Base-by-base conservation (phyloP, 768 basidiomycete species). In the Lentinula sp. region DNA sequence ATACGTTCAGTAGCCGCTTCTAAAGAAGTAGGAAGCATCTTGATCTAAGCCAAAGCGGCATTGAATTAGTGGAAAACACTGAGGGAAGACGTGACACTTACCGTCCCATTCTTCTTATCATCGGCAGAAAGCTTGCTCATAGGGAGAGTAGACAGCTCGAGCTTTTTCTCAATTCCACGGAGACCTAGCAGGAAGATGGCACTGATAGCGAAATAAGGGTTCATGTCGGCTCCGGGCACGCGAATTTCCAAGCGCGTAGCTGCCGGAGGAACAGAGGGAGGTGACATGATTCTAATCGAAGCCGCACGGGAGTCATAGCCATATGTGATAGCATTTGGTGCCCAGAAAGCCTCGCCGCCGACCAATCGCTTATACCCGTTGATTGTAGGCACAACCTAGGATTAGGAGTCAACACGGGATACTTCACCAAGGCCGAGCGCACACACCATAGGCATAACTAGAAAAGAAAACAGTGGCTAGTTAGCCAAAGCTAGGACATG, bases 361-460 rank as follows among this genome's bases (percentile, higher is more conserved):
- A 93, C 88, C 7, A 99, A 84, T 15, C 97, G 92, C 70, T 98
- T 99, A 78, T 99, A 99, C 7, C 96, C 95, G 68, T 96, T 96
- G 74, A 97, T 88, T 0, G 91, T 96, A 1, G 93, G 94, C 15
- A 92, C 90, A 28, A 92, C 71, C 90, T 92, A n/a, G 39, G 42
- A 10, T 32, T 16, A 2, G 39, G 8, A 43, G 6, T 42, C 28
- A 32, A 40, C 28, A 28, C 28, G 28, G 28, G n/a, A 37, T 54
- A 61, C 18, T 23, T 28, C 8, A 58, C 23, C 21, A 1, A 10
- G 31, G 42, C 21, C 10, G 13, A 13, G 11, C 3, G 3, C 23
- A 48, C 80, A 74, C 70, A 92, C 89, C 82, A 87, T 80, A 7
- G 93, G 93, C 84, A 95, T 85, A 53, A 95, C 91, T 87, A 61